phyloP scores from a whole-genome alignment of 352 stramenopile species.

The Phytophthora citricola region DNA sequence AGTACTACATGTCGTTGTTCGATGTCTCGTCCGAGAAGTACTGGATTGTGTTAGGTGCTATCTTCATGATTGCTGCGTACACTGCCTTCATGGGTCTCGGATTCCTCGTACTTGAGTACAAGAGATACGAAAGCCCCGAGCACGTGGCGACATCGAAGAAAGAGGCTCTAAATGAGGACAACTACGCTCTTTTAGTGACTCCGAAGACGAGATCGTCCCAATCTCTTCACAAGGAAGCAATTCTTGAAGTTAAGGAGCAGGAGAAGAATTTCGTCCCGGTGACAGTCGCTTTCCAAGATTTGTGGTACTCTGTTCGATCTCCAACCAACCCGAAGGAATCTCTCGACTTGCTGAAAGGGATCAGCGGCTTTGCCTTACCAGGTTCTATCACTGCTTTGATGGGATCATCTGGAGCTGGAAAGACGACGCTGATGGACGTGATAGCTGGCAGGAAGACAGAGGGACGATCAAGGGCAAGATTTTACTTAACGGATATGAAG shows the following conservation, averaged over 20 bases:
- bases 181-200: conserved; percentile 15
- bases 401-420: conserved; percentile 77
- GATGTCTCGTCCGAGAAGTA: conserved; percentile 25
- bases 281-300: conserved; percentile 42
- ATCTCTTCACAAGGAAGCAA: background rate
- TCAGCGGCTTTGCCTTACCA: conserved; percentile 37
- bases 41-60: conserved; percentile 40
- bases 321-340: conserved; percentile 46
- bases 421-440: conserved; percentile 92
- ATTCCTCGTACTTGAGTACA: conserved; percentile 34
- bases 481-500: conserved; percentile 40
- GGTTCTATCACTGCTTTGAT: conserved; percentile 88
- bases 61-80: conserved; percentile 46
- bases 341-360: conserved; percentile 37
- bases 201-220: conserved; percentile 7
- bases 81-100: conserved; percentile 45
- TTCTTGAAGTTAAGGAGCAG: conserved; percentile 17
- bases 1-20: conserved; percentile 47
- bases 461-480: conserved; percentile 68
- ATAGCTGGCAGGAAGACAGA: conserved; percentile 77
- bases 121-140: conserved; percentile 34
- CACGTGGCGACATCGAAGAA: conserved; percentile 21
- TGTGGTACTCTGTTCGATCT: conserved; percentile 46
- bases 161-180: background rate
- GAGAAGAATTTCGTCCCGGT: conserved; percentile 37